These are phyloP conservation scores for Amanita polypyramis DNA, from an alignment of 768 basidiomycete species.

Conservation along the genomic window DNA sequence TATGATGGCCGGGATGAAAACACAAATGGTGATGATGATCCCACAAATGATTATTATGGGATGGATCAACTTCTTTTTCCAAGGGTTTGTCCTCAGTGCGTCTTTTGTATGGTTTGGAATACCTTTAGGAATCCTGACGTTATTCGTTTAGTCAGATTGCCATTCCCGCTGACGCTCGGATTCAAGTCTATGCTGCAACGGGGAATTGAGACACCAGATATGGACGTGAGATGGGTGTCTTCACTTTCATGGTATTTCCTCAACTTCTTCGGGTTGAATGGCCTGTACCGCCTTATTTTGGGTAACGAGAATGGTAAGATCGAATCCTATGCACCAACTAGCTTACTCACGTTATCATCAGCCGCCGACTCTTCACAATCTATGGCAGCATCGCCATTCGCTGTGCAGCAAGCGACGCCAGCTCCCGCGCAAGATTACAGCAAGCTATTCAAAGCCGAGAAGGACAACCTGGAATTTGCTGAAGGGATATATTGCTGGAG, in stretches of 20 bases:
- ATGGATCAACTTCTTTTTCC: constrained; percentile 99
- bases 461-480: constrained; percentile 87
- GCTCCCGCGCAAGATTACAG: constrained; percentile 72
- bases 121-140: not conserved
- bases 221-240: constrained; percentile 99
- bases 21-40: constrained; percentile 99
- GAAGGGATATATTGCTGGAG: constrained; percentile 81
- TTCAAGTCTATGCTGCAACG: constrained; percentile 98
- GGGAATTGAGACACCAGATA: constrained; percentile 88
- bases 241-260: constrained; percentile 99
- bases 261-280: constrained; percentile 96
- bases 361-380: constrained; percentile 75
- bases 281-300: constrained; percentile 87
- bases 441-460: constrained; percentile 87
- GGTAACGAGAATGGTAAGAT: constrained; percentile 74
- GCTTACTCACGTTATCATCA: constrained; percentile 18
- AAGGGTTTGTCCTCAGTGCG: constrained; percentile 95
- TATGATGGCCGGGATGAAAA: constrained; percentile 99
- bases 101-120: constrained; percentile 13
- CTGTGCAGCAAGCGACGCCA: constrained; percentile 31
- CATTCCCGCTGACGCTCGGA: constrained; percentile 92
- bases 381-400: constrained; percentile 64
- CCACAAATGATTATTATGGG: constrained; percentile 99
- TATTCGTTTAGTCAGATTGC: constrained; percentile 66
- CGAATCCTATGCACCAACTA: constrained; percentile 3